Evolutionary conservation across 1,284 basidiomycete species (phyloP).

Genomic region (Ganoderma meredithae): DNA sequence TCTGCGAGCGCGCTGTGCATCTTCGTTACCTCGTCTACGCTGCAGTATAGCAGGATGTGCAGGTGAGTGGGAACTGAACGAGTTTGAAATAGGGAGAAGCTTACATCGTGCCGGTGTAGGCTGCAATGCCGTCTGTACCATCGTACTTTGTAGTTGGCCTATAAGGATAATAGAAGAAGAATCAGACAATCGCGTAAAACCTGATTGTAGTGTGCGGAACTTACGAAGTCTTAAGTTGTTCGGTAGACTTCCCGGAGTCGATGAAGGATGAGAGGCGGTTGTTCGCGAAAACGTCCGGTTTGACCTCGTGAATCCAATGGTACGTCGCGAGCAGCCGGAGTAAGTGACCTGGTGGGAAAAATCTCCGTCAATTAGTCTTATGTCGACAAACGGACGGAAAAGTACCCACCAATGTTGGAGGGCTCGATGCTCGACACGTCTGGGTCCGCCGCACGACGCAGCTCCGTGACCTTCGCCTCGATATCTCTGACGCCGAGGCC

Average conservation of each 20-base stretch:
- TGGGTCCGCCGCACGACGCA: slow-evolving; percentile 17
- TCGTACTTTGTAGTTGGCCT: slow-evolving; percentile 31
- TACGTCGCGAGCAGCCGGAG: slow-evolving; percentile 76
- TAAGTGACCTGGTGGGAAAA: slow-evolving; percentile 55
- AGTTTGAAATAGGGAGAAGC: background rate
- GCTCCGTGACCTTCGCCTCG: slow-evolving; percentile 39
- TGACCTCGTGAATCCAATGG: slow-evolving; percentile 68
- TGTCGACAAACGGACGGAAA: background rate
- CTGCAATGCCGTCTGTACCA: slow-evolving; percentile 28
- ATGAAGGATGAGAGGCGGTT: slow-evolving; percentile 71
- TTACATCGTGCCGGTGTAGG: slow-evolving; percentile 21
- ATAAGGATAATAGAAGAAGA: too few relatives aligned
- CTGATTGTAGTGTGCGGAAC: slow-evolving; percentile 42
- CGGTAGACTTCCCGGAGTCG: slow-evolving; percentile 64
- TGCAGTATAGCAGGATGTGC: background rate
- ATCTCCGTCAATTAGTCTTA: too few relatives aligned
- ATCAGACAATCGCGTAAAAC: background rate
- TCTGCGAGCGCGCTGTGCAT: slow-evolving; percentile 18
- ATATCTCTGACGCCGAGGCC: slow-evolving; percentile 67
- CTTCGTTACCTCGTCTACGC: slow-evolving; percentile 25
- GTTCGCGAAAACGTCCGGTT: slow-evolving; percentile 70
- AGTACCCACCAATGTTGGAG: slow-evolving; percentile 21
- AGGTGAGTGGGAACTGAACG: background rate
- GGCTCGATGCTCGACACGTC: slow-evolving; percentile 20
- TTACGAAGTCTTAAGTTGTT: slow-evolving; percentile 45